phyloP scores from a whole-genome alignment of 495 filamentous ascomycete genomes.

The Podospora conica region DNA sequence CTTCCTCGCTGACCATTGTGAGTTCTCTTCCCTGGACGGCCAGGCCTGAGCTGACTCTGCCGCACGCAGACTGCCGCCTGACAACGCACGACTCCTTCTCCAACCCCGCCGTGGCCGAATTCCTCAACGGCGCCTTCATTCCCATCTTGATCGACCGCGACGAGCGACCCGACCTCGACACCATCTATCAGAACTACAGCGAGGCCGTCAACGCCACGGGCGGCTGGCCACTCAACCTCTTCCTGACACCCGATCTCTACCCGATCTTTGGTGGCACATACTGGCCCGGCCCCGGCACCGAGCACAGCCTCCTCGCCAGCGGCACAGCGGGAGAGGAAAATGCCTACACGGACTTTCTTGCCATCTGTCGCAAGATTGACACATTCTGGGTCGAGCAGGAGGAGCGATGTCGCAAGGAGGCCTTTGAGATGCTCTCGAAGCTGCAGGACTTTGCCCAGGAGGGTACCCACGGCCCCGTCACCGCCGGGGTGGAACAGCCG shows the following conservation, averaged over 20 bases:
- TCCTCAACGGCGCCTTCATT: conserved; percentile 84
- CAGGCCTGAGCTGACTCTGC: background rate
- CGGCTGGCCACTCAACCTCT: conserved; percentile 96
- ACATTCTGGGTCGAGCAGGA: conserved; percentile 83
- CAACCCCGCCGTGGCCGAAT: conserved; percentile 67
- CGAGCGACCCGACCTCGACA: conserved; percentile 90
- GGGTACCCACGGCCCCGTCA: conserved; percentile 53
- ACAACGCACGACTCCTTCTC: conserved; percentile 94
- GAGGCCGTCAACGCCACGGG: conserved; percentile 88
- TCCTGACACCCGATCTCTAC: conserved; percentile 86
- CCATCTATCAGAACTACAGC: conserved; percentile 97
- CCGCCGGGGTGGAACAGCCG: conserved; percentile 8
- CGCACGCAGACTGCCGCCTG: conserved; percentile 68
- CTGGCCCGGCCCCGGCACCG: conserved; percentile 75
- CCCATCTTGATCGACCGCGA: conserved; percentile 93
- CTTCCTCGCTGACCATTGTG: conserved; percentile 93
- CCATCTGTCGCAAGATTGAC: conserved; percentile 74
- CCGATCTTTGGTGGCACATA: conserved; percentile 97
- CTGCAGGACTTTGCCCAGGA: conserved; percentile 82
- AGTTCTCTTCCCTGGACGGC: conserved; percentile 22
- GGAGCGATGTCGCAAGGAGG: conserved; percentile 68
- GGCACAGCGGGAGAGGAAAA: conserved; percentile 36
- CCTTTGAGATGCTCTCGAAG: conserved; percentile 73
- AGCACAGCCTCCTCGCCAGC: conserved; percentile 37
- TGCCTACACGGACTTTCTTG: conserved; percentile 62